Evolutionary conservation across 495 filamentous ascomycete species (phyloP).

Genomic region (Elasticomyces elasticus): DNA sequence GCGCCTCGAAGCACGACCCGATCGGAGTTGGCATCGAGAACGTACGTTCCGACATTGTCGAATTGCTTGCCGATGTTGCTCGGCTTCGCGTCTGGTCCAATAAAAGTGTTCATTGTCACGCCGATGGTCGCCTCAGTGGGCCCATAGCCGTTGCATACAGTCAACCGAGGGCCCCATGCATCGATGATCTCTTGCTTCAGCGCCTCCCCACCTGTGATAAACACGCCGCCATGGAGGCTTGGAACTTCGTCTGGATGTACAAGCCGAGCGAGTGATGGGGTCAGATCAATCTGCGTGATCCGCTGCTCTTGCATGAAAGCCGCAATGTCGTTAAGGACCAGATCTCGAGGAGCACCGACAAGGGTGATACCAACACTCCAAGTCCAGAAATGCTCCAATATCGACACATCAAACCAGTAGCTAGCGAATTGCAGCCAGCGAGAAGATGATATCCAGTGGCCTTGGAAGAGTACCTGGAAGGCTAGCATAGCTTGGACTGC

Average conservation of each 20-base stretch:
- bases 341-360: conserved; percentile 63
- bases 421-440: conserved; percentile 81
- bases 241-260: conserved; percentile 59
- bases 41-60: conserved; percentile 69
- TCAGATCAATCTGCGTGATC: conserved; percentile 82
- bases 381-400: conserved; percentile 81
- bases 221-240: conserved; percentile 56
- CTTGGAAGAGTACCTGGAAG: conserved; percentile 57
- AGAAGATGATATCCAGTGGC: conserved; percentile 58
- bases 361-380: conserved; percentile 79
- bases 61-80: conserved; percentile 82
- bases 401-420: conserved; percentile 80
- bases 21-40: conserved; percentile 61
- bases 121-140: conserved; percentile 90
- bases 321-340: conserved; percentile 67
- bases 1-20: conserved; percentile 63
- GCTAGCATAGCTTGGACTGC: conserved; percentile 66
- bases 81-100: conserved; percentile 58
- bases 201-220: conserved; percentile 66
- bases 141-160: conserved; percentile 73
- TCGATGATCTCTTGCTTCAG: conserved; percentile 64
- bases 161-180: conserved; percentile 50
- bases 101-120: conserved; percentile 61
- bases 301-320: conserved; percentile 54
- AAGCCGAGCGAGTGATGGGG: conserved; percentile 54